Evolutionary conservation across 106 monocot genomes (phyloP).

Genomic region (Ottelia alismoides): DNA sequence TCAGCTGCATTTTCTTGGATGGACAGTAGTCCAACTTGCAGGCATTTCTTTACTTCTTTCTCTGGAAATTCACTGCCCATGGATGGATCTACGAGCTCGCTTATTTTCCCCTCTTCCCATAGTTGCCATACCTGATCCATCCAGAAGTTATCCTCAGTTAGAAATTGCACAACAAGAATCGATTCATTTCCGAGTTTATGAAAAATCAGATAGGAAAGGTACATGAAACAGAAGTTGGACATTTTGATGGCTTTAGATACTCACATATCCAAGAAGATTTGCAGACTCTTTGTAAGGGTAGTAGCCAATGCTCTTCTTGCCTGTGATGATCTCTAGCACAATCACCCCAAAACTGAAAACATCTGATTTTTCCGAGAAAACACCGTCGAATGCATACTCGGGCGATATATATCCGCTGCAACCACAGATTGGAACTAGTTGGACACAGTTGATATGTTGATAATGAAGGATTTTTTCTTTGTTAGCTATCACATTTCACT

Average conservation of each 20-base stretch:
- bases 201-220: not conserved
- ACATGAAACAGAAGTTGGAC: too few relatives aligned
- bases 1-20: not conserved
- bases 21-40: not conserved
- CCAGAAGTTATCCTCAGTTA: too few relatives aligned
- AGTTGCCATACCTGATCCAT: not conserved
- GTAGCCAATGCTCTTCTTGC: not conserved
- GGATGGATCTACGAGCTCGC: not conserved
- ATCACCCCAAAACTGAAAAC: constrained; percentile 10
- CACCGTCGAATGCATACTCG: constrained; percentile 4
- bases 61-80: not conserved
- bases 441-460: too few relatives aligned
- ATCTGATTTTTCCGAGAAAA: constrained; percentile 6
- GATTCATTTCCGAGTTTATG: not conserved
- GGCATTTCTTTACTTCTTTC: not conserved
- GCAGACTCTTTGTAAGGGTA: not conserved
- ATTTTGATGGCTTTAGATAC: too few relatives aligned
- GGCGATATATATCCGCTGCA: constrained; percentile 8
- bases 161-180: not conserved
- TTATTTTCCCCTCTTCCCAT: not conserved
- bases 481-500: too few relatives aligned
- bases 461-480: not conserved
- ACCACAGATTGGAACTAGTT: not conserved
- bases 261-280: constrained; percentile 3
- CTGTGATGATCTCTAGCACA: constrained; percentile 1